phyloP scores from a whole-genome alignment of 331 rosid species.

The Rosa hybrid region DNA sequence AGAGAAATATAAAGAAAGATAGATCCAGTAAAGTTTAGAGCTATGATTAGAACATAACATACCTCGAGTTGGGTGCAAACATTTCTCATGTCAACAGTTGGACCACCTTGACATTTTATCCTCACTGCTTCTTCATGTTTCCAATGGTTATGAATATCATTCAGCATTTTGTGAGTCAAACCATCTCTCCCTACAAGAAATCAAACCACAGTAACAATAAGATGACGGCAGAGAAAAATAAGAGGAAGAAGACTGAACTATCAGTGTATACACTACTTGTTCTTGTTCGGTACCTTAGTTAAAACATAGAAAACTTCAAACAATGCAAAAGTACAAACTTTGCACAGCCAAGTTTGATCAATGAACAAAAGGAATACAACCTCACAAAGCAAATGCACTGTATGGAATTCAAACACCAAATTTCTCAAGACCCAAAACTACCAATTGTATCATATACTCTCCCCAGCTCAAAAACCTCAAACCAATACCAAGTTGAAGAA shows the following conservation, averaged over 20 bases:
- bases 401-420: background rate
- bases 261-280: background rate
- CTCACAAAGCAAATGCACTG: background rate
- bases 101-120: conserved; percentile 89
- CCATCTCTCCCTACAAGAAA: conserved; percentile 82
- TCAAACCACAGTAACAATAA: background rate
- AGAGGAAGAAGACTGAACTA: background rate
- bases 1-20: too few species aligned
- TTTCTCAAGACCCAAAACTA: too few species aligned
- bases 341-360: background rate
- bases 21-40: too few species aligned
- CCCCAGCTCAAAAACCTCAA: too few species aligned
- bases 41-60: too few species aligned
- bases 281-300: background rate
- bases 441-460: too few species aligned
- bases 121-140: conserved; percentile 75
- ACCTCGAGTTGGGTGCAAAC: conserved; percentile 35
- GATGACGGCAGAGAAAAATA: conserved; percentile 6
- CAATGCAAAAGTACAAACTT: background rate
- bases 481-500: too few species aligned
- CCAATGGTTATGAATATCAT: conserved; percentile 84
- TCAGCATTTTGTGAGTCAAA: conserved; percentile 91
- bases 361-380: background rate
- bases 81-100: conserved; percentile 89
- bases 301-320: background rate